Base-by-base conservation (phyloP, 2,329 filamentous ascomycete genomes). In the Chalaropsis thielavioides region DNA sequence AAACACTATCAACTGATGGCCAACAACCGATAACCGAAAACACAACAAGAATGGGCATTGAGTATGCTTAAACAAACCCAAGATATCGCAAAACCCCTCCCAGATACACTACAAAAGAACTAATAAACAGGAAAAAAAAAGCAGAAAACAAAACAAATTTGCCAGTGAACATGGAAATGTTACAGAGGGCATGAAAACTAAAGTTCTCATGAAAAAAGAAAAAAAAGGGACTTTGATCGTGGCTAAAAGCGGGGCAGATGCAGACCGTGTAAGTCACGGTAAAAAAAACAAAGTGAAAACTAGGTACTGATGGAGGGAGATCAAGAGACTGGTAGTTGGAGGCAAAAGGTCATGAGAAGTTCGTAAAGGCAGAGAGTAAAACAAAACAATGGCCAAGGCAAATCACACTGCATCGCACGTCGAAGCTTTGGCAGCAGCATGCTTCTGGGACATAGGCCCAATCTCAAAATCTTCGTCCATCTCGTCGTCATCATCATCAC, bases 401-500 rank as follows among this genome's bases (percentile, higher is more conserved):
- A 19, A 27, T 54, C 17, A 63, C 22, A 31, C 17, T 40, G 62
- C 4, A 56, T n/a, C 46, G 46, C 11, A 10, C n/a, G n/a, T 7
- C 41, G 60, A 49, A n/a, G 40, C n/a, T 49, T 35, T 49, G 19
- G 40, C 43, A 13, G 38, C 27, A 17, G n/a, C 31, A 17, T 49
- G 41, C 27, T 66, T 46, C 19, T 31, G 51, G 15, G 61, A 46
- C 19, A 41, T 62, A 17, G 51, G 22, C 40, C 56, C 44, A 4
- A 64, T 60, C 35, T 66, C 67, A 27, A 67, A 31, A 46, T 63
- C 70, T 17, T 69, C 67, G 10, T 71, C 70, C 22, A 69, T 67
- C 31, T 58, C 54, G 3, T 69, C 64, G 19, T 67, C 68, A 2
- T 70, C 69, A 3, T 72, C 69, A 19, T 70, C 67, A 2, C 70